Conservation (phyloP, 1,284 basidiomycete species). For the Boletus sp. region DNA sequence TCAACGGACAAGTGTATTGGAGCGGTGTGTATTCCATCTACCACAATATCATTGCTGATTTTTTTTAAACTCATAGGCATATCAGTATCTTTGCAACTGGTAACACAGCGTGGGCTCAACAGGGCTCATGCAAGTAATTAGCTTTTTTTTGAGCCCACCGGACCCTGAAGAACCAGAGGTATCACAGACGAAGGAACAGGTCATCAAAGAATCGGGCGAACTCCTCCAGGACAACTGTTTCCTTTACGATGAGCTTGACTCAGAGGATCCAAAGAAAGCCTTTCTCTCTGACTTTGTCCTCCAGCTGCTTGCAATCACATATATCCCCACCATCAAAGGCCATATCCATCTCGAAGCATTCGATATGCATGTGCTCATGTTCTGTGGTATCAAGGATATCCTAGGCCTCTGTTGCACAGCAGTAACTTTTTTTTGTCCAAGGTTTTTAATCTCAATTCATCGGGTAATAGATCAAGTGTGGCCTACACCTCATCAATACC, state of each 20-base stretch:
- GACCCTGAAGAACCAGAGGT: too few relatives aligned
- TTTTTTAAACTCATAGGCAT: neutral
- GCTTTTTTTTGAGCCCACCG: neutral
- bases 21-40: neutral
- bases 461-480: neutral
- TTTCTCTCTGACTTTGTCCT: neutral
- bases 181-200: neutral
- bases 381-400: neutral
- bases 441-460: too few relatives aligned
- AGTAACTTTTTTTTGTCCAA: neutral
- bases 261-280: neutral
- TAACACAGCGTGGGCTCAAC: neutral
- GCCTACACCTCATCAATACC: neutral
- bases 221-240: neutral
- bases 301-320: neutral
- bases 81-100: neutral
- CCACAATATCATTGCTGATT: neutral
- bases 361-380: neutral
- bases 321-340: neutral
- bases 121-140: neutral
- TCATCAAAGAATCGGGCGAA: neutral
- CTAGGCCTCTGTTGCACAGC: neutral
- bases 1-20: neutral
- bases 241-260: neutral
- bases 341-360: neutral